Base-by-base conservation (phyloP, 257 asterid genomes). In the Solanum appendiculatum region DNA sequence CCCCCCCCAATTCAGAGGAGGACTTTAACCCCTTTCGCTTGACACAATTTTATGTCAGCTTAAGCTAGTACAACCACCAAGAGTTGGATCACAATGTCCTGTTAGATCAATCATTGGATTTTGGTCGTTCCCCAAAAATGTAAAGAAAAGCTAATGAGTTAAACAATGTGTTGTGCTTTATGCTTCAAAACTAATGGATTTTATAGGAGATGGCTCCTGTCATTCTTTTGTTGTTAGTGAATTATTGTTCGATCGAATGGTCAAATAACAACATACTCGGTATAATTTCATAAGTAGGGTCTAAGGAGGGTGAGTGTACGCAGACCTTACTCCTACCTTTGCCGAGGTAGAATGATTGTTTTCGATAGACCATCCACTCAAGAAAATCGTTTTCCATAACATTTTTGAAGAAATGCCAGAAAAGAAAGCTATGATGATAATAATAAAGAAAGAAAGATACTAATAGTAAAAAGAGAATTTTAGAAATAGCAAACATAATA, bases 21-120 rank as follows among this genome's bases (percentile, higher is more conserved):
- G n/a, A 93, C 93, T 37, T 93, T 92, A 77, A 93, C 78, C 18
- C 94, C 95, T 60, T 80, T 91, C 3, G 84, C 88, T 58, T 93
- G 94, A 56, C 98, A 94, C 0, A 87, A 88, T 82, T 75, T 85
- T 33, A 93, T 92, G 27, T 93, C 89, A 6, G 88, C 90, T 92
- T 56, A 92, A 86, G 6, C 36, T 27, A 1, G 88, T 88, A 89
- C 96, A 93, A 3, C 89, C 91, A 1, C 90, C 82, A 86, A 90
- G 85, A 80, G 85, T 75, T 0, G 93, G 97, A 82, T 93, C 98
- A 29, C 98, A 93, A 78, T 92, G 97, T 14, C 95, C 95, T 0
- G 96, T 96, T 20, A 92, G 84, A 89, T 93, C 93, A 69, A 93
- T 85, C 91, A 88, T 87, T 3, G 95, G 95, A 40, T 81, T 90